A percentile compares a stretch with the other conserved stretches of the same genome.
Evolutionary conservation across 2,329 filamentous ascomycete genomes (phyloP).

Genomic region (Cladophialophora carrionii): DNA sequence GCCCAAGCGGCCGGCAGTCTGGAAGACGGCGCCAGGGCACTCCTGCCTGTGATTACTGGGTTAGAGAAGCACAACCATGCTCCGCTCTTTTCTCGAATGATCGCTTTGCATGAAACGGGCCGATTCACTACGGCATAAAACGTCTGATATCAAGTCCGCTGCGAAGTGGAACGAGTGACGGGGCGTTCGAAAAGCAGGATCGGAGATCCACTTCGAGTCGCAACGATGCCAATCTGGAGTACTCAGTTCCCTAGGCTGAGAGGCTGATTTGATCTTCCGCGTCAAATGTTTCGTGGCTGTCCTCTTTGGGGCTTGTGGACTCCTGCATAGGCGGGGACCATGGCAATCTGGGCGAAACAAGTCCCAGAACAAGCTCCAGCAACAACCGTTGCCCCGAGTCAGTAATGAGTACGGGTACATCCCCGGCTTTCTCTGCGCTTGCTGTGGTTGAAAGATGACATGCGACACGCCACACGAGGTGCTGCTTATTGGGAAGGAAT

Average conservation of each 20-base stretch:
- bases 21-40: not conserved
- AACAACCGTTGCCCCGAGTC: not conserved
- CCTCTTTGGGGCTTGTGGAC: not conserved
- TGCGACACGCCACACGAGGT: not conserved
- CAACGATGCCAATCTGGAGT: not conserved
- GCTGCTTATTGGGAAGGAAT: not conserved
- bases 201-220: slow-evolving; percentile 3
- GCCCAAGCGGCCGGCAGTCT: not conserved
- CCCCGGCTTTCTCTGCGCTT: not conserved
- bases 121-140: not conserved
- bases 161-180: not conserved
- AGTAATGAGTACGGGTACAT: not conserved
- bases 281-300: not conserved
- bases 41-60: not conserved
- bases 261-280: not conserved
- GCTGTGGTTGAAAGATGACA: not conserved
- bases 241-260: not conserved
- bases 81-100: not conserved
- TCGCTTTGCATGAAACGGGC: not conserved
- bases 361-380: not conserved
- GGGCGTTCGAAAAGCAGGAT: not conserved
- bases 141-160: too few species aligned
- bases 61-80: not conserved
- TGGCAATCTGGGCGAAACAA: not conserved
- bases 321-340: not conserved